Evolutionary conservation across 192 early-diverging fungal species (phyloP).

Genomic region (Backusella tarrabulga): DNA sequence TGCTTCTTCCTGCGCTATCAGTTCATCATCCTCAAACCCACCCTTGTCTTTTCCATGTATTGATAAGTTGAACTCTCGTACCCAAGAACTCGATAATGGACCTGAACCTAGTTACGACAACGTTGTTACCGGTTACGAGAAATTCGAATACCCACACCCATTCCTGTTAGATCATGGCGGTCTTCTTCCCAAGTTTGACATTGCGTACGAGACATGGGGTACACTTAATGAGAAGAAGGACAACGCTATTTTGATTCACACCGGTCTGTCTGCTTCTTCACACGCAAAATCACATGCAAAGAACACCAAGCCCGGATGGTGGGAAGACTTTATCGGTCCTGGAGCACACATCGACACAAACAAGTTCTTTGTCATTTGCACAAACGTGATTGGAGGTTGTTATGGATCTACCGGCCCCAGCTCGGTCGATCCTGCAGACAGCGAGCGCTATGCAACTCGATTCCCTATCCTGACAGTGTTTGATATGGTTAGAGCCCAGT

Average conservation of each 20-base stretch:
- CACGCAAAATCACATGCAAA: slow-evolving; percentile 87
- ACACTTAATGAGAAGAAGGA: slow-evolving; percentile 69
- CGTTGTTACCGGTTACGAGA: slow-evolving; percentile 71
- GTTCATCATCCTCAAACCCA: slow-evolving; percentile 45
- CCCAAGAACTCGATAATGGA: slow-evolving; percentile 62
- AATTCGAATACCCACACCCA: slow-evolving; percentile 60
- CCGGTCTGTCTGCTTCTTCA: slow-evolving; percentile 88
- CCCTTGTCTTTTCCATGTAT: slow-evolving; percentile 77
- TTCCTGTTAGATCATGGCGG: slow-evolving; percentile 86
- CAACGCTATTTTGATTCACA: slow-evolving; percentile 93
- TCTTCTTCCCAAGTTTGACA: slow-evolving; percentile 65
- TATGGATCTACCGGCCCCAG: slow-evolving; percentile 94
- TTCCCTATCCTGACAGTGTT: slow-evolving; percentile 92
- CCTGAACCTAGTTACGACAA: slow-evolving; percentile 85
- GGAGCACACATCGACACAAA: slow-evolving; percentile 88
- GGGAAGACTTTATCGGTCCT: slow-evolving; percentile 98
- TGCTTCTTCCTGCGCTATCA: not conserved
- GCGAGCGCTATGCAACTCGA: slow-evolving; percentile 78
- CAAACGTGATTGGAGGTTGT: slow-evolving; percentile 95
- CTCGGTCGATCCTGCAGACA: slow-evolving; percentile 74
- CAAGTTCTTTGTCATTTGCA: slow-evolving; percentile 94
- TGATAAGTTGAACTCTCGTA: slow-evolving; percentile 60
- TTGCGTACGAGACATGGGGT: slow-evolving; percentile 99
- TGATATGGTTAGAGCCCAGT: slow-evolving; percentile 98
- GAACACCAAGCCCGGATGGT: slow-evolving; percentile 88